Conservation (phyloP, 2,329 filamentous ascomycete genomes). For the Cladophialophora bantiana region DNA sequence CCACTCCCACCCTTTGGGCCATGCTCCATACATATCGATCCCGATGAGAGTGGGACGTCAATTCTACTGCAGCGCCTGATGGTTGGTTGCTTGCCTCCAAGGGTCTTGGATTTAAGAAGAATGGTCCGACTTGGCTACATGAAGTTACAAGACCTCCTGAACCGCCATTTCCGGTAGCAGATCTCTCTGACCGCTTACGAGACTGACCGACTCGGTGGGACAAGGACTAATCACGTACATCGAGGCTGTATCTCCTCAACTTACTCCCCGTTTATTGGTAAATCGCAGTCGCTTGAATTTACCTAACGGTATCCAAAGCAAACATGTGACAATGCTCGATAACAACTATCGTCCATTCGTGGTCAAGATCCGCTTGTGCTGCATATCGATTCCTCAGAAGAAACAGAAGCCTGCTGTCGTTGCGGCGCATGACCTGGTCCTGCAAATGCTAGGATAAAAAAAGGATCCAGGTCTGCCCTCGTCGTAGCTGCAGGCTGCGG, state of each 20-base stretch:
- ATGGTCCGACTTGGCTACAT: slow-evolving; percentile 3
- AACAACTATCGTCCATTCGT: not conserved
- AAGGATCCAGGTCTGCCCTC: not conserved
- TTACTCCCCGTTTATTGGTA: not conserved
- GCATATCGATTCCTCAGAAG: not conserved
- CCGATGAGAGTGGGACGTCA: not conserved
- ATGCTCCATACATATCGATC: not conserved
- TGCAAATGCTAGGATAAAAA: not conserved
- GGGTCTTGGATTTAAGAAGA: not conserved
- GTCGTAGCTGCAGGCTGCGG: not conserved
- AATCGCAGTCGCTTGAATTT: not conserved
- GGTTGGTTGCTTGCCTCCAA: not conserved
- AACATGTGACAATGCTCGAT: not conserved
- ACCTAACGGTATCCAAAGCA: not conserved
- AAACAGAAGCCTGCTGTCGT: not conserved
- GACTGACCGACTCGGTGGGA: not conserved
- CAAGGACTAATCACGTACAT: not conserved
- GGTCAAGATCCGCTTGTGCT: not conserved
- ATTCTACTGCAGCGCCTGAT: not conserved
- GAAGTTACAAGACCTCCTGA: not conserved
- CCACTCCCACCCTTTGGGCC: not conserved
- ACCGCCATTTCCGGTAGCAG: not conserved
- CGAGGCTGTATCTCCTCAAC: slow-evolving; percentile 1
- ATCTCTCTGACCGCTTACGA: not conserved
- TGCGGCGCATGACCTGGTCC: not conserved